A percentile compares a stretch with the other conserved stretches of the same genome.
These are phyloP conservation scores for Xylariaceae sp. DNA, from an alignment of 2,329 filamentous ascomycete species.

Conservation along the genomic window DNA sequence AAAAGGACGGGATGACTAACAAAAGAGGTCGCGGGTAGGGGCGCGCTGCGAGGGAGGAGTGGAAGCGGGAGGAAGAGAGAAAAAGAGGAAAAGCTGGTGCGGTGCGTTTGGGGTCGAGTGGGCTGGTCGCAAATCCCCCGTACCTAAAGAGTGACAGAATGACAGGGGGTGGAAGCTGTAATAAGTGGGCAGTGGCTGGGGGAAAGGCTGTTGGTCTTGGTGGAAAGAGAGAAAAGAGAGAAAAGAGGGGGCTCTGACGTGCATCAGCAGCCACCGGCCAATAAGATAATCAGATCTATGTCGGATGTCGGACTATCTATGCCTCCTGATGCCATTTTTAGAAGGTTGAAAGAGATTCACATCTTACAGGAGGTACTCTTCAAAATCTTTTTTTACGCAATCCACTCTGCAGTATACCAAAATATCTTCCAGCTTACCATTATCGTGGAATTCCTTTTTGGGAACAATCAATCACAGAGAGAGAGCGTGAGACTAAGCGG, in stretches of 20 bases:
- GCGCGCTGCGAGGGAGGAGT: neutral
- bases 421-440: no score
- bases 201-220: neutral
- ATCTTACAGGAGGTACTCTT: no score
- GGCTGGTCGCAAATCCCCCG: slow-evolving; percentile 22
- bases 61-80: slow-evolving; percentile 14
- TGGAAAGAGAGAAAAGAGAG: no score
- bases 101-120: slow-evolving; percentile 8
- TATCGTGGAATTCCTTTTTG: no score
- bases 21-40: neutral
- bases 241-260: slow-evolving; percentile 22
- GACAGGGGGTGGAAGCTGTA: neutral
- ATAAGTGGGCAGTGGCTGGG: neutral
- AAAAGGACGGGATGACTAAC: slow-evolving; percentile 18
- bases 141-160: neutral
- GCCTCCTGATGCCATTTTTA: slow-evolving; percentile 21
- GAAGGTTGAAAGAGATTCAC: no score
- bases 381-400: no score
- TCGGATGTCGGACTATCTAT: slow-evolving; percentile 19
- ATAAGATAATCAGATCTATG: neutral
- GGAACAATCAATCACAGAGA: no score
- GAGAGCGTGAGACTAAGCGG: no score
- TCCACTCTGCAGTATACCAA: no score
- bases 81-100: slow-evolving; percentile 19
- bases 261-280: slow-evolving; percentile 4